Percentiles rank a stretch among this genome's conserved stretches.
phyloP scores from a whole-genome alignment of 2,329 filamentous ascomycete species.

The Penicillium sp. region DNA sequence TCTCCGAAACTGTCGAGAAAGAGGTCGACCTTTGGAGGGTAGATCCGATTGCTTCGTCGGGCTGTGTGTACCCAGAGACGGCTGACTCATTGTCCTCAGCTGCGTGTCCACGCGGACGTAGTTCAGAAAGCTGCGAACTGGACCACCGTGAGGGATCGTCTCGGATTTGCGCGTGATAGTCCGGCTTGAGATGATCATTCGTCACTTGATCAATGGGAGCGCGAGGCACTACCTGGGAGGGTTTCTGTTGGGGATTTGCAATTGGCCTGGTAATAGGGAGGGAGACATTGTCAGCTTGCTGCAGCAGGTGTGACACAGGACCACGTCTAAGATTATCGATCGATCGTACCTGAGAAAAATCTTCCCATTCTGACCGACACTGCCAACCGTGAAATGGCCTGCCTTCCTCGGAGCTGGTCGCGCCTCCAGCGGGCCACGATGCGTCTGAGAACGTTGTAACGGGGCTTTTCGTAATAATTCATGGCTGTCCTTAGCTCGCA shows the following conservation, averaged over 20 bases:
- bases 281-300: slow-evolving; percentile 19
- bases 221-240: slow-evolving; percentile 37
- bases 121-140: slow-evolving; percentile 46
- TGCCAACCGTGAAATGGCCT: slow-evolving; percentile 77
- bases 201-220: slow-evolving; percentile 60
- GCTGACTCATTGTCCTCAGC: slow-evolving; percentile 29
- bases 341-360: slow-evolving; percentile 75
- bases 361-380: slow-evolving; percentile 80
- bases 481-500: slow-evolving; percentile 55
- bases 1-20: slow-evolving; percentile 75
- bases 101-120: slow-evolving; percentile 36
- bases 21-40: slow-evolving; percentile 70
- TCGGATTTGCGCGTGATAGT: slow-evolving; percentile 31
- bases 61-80: slow-evolving; percentile 23
- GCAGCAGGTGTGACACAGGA: slow-evolving; percentile 17
- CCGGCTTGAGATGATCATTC: slow-evolving; percentile 56
- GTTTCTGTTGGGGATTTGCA: slow-evolving; percentile 39
- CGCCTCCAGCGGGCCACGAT: slow-evolving; percentile 59
- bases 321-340: slow-evolving; percentile 12
- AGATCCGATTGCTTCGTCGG: slow-evolving; percentile 27
- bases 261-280: slow-evolving; percentile 33
- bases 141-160: slow-evolving; percentile 44
- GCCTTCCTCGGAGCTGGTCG: slow-evolving; percentile 66
- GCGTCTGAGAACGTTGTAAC: slow-evolving; percentile 52
- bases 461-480: slow-evolving; percentile 52